phyloP scores from a whole-genome alignment of 352 stramenopile species.

The Phytophthora sojae region DNA sequence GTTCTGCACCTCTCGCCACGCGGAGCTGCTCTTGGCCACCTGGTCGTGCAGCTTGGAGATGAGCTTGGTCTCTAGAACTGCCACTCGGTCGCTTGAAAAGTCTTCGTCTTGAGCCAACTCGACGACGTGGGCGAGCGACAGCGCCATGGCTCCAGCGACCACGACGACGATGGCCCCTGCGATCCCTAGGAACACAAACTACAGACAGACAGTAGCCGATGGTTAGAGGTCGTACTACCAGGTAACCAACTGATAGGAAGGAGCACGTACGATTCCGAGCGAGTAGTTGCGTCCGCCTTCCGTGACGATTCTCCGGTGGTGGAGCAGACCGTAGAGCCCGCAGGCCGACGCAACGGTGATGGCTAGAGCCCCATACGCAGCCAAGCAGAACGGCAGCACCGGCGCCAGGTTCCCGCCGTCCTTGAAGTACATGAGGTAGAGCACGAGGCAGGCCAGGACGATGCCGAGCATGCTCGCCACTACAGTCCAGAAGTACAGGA shows the following conservation, averaged over 20 bases:
- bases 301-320: slow-evolving; percentile 60
- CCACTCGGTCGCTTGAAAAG: slow-evolving; percentile 45
- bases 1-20: slow-evolving; percentile 59
- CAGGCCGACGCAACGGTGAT: slow-evolving; percentile 53
- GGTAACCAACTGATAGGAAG: neutral
- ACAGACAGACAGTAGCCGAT: neutral
- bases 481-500: slow-evolving; percentile 66
- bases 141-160: slow-evolving; percentile 52
- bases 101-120: slow-evolving; percentile 40
- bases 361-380: slow-evolving; percentile 53
- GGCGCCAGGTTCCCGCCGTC: slow-evolving; percentile 62
- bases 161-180: slow-evolving; percentile 52
- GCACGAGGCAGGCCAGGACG: slow-evolving; percentile 52
- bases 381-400: slow-evolving; percentile 56
- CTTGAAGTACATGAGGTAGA: slow-evolving; percentile 73
- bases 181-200: slow-evolving; percentile 62
- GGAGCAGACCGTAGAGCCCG: slow-evolving; percentile 59
- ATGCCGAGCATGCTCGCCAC: slow-evolving; percentile 61
- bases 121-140: slow-evolving; percentile 53
- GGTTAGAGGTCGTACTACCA: neutral
- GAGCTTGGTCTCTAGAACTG: slow-evolving; percentile 55
- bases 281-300: slow-evolving; percentile 64
- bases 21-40: slow-evolving; percentile 29
- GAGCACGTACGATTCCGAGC: slow-evolving; percentile 53
- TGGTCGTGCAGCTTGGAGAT: slow-evolving; percentile 52